These are phyloP conservation scores for Astragalus glycyphyllos DNA, from an alignment of 306 rosid genomes.

Conservation along the genomic window DNA sequence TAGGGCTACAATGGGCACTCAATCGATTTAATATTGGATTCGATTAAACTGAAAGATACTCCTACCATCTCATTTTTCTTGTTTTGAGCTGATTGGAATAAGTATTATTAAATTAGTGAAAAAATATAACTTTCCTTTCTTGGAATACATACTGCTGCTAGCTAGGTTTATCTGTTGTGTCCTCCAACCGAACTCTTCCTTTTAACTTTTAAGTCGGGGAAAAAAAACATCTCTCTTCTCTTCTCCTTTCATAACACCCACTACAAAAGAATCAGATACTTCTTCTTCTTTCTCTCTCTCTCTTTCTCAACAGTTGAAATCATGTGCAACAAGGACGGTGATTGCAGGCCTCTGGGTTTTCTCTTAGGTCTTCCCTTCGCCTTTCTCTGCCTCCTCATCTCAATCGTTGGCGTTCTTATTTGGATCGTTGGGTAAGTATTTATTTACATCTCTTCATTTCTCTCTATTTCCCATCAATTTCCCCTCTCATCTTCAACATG, in stretches of 20 bases:
- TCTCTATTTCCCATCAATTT: constrained; percentile 12
- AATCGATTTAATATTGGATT: no score
- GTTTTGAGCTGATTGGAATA: no score
- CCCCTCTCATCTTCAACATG: not conserved
- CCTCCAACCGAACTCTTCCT: no score
- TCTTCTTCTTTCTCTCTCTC: not conserved
- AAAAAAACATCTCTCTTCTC: not conserved
- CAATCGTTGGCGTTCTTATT: constrained; percentile 68
- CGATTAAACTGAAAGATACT: no score
- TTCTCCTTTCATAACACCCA: constrained; percentile 11
- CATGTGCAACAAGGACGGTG: constrained; percentile 76
- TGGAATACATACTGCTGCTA: no score
- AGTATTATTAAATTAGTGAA: no score
- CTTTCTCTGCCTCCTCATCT: constrained; percentile 67
- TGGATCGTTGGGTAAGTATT: constrained; percentile 78
- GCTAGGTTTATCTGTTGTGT: no score
- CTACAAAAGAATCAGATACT: not conserved
- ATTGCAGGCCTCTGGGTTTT: constrained; percentile 93
- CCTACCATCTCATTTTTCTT: no score
- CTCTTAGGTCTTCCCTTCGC: constrained; percentile 93
- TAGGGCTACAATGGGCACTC: no score
- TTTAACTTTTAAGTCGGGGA: no score
- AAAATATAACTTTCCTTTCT: no score
- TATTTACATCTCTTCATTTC: not conserved
- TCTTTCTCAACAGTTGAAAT: constrained; percentile 8